Conservation (phyloP, 2,329 filamentous ascomycete genomes). For the Colletotrichum orchidophilum region DNA sequence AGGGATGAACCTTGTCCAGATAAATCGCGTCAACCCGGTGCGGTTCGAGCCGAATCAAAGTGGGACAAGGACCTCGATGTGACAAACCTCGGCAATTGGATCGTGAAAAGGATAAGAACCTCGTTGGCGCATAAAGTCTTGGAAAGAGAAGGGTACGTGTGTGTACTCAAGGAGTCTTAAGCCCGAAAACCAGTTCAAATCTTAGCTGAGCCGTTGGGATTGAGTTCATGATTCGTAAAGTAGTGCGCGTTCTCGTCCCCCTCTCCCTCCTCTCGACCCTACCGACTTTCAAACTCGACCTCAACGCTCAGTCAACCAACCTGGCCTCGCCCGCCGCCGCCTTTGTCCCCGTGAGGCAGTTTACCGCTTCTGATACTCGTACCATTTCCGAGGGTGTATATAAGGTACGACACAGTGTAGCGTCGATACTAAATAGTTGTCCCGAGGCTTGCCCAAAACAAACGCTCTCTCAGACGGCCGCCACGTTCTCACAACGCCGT, state of each 20-base stretch:
- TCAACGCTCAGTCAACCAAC: background rate
- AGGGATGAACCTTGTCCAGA: background rate
- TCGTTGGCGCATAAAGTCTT: background rate
- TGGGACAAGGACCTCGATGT: background rate
- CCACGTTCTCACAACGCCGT: background rate
- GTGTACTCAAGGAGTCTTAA: background rate
- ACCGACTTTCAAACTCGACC: background rate
- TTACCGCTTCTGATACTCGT: background rate
- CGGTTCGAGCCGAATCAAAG: background rate
- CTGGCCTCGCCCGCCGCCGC: background rate
- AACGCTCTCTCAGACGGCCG: no score
- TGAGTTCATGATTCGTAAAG: background rate
- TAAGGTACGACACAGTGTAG: background rate
- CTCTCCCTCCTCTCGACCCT: background rate
- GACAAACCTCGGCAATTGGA: background rate
- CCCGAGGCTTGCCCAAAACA: no score
- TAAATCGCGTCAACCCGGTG: background rate
- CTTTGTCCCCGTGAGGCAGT: background rate
- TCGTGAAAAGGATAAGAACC: background rate
- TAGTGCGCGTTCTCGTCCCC: background rate
- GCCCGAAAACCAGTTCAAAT: background rate
- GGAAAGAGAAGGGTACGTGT: no score
- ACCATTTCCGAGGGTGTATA: background rate
- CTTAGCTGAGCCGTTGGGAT: background rate
- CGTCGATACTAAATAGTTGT: background rate